Conservation (phyloP, 75 land plant genomes). For the Pinus albicaulis region DNA sequence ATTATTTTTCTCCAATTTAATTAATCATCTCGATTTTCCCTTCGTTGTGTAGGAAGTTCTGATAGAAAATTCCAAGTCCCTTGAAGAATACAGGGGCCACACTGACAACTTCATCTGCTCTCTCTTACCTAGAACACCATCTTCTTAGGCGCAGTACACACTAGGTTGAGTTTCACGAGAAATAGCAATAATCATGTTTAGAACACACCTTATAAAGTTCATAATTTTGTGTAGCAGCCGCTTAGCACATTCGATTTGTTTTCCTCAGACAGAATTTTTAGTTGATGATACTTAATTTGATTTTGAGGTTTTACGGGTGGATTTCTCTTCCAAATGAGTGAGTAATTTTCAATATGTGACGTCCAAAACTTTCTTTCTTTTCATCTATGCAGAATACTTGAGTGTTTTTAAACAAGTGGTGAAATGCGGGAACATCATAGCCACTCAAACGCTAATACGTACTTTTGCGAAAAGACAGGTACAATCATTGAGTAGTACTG, state of each 20-base stretch:
- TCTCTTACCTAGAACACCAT: conserved; percentile 9
- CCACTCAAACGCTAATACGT: conserved; percentile 29
- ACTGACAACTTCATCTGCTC: conserved; percentile 30
- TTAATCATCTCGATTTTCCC: neutral
- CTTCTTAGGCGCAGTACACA: conserved; percentile 14
- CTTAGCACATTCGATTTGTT: no score
- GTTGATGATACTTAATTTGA: no score
- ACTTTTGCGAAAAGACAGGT: conserved; percentile 72
- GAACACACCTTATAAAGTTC: no score
- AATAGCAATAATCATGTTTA: neutral
- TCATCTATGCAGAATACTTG: conserved; percentile 52
- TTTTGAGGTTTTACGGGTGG: conserved; percentile 30
- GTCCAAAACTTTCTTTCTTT: conserved; percentile 48
- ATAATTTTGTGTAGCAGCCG: no score
- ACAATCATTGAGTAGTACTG: no score
- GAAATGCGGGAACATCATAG: conserved; percentile 39
- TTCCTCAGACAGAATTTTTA: no score
- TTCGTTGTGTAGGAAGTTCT: conserved; percentile 1
- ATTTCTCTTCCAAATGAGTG: conserved; percentile 18
- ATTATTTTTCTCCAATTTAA: no score
- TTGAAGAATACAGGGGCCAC: conserved; percentile 15
- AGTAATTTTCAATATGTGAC: conserved; percentile 63
- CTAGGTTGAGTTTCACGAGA: conserved; percentile 4
- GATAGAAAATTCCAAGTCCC: conserved; percentile 2
- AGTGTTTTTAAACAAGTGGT: conserved; percentile 17